Evolutionary conservation across 23 red algal species (phyloP), one percentile per base, ranked within the genome.

Genomic region (Agarophyton chilense): DNA sequence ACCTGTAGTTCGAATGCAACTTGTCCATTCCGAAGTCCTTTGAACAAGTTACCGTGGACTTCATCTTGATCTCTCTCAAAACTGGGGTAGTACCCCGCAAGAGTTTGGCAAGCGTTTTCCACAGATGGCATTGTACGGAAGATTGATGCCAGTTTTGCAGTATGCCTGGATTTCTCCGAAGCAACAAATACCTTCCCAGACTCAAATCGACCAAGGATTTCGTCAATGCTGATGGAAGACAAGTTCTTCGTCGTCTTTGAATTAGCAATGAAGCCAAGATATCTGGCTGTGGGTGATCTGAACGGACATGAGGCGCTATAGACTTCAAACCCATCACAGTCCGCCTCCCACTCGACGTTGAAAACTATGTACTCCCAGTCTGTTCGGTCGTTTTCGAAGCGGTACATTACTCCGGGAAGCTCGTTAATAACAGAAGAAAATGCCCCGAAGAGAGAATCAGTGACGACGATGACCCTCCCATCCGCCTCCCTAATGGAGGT

Each of bases 1-100:
- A 63, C 62, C 29, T 78, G 74, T 38, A 94, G 32, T 80, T 94
- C 92, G 61, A 94, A 82, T 0, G 67, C 65, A 34, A 94, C n/a
- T 31, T 81, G 64, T 22, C 79, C 81, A 60, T 89, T 52, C 2
- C 53, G 77, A 10, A 84, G 19, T 49, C 79, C 92, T 50, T 77
- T 83, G 21, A 94, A 47, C 67, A 73, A 50, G 43, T 73, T 55
- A 32, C 49, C 92, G 19, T 62, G 52, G 19, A 83, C 55, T 82
- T 93, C 90, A 31, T 84, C 54, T 35, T 33, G 44, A 18, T 94
- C 92, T 39, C 76, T 50, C 28, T 60, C 24, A 29, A 82, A 61
- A 44, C 36, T 62, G 31, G 47, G 35, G 21, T 34, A 28, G 52
- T 33, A 77, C 0, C 73, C 70, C 8, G 79, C 82, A 14, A 94